phyloP scores from a whole-genome alignment of 768 basidiomycete genomes.

The Lentinula boryana region DNA sequence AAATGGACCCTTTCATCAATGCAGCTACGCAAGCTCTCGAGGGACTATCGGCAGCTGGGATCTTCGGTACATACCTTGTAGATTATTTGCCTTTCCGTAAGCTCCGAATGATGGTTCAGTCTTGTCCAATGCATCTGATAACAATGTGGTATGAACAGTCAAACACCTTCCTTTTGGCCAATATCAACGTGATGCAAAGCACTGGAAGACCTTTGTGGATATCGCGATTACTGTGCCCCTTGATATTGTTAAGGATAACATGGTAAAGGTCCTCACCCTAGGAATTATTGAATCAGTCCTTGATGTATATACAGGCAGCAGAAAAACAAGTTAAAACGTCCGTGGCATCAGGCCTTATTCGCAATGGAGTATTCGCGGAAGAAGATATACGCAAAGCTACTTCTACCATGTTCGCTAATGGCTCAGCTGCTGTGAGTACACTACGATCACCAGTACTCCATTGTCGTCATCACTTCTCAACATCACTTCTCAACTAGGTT shows the following conservation, averaged over 20 bases:
- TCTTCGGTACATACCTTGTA: slow-evolving; percentile 15
- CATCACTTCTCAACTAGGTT: background rate
- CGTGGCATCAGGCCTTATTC: background rate
- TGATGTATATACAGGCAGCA: background rate
- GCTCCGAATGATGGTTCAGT: background rate
- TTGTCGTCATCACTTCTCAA: background rate
- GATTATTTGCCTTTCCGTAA: slow-evolving; percentile 14
- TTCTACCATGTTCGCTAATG: slow-evolving; percentile 6
- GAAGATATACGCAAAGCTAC: slow-evolving; percentile 3
- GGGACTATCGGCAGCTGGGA: slow-evolving; percentile 10
- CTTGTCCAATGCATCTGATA: background rate
- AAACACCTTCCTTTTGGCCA: background rate
- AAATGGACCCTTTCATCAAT: slow-evolving; percentile 14
- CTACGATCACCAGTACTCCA: background rate
- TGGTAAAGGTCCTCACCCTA: background rate
- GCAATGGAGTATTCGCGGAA: background rate
- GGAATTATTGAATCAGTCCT: background rate
- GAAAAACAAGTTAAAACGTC: background rate
- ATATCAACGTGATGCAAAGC: slow-evolving; percentile 1
- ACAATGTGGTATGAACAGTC: background rate
- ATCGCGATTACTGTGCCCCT: slow-evolving; percentile 7
- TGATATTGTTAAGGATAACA: background rate
- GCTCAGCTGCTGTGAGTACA: slow-evolving; percentile 5
- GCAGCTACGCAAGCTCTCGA: slow-evolving; percentile 14
- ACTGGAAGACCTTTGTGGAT: slow-evolving; percentile 2